Conservation (phyloP, 2,329 filamentous ascomycete genomes). For the Myriangium duriaei region DNA sequence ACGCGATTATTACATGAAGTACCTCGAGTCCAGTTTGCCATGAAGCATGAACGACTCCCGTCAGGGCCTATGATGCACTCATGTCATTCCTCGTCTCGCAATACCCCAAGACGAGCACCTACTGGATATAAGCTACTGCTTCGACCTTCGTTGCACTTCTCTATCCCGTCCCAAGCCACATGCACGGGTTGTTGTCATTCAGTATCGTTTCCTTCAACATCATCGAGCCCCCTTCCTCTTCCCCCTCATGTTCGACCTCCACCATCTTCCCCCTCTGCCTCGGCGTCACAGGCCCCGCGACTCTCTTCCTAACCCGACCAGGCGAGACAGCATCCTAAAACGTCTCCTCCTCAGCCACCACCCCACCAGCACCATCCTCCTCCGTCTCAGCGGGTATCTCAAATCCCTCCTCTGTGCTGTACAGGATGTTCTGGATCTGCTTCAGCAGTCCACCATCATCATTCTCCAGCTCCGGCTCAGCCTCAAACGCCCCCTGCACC, state of each 20-base stretch:
- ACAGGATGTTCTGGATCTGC: slow-evolving; percentile 91
- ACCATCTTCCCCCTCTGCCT: neutral
- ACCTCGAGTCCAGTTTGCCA: too few species aligned
- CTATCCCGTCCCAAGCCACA: too few species aligned
- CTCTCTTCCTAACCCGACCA: slow-evolving; percentile 19
- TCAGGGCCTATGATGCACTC: too few species aligned
- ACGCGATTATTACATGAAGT: too few species aligned
- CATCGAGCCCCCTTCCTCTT: neutral
- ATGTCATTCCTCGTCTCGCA: too few species aligned
- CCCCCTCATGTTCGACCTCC: neutral
- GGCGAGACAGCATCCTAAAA: slow-evolving; percentile 36
- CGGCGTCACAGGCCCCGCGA: neutral
- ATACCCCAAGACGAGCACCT: too few species aligned
- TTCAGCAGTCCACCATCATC: slow-evolving; percentile 85
- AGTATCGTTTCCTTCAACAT: neutral
- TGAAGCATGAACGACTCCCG: too few species aligned
- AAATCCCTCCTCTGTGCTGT: slow-evolving; percentile 80
- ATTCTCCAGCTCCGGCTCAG: slow-evolving; percentile 86
- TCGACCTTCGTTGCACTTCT: too few species aligned
- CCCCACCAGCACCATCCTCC: slow-evolving; percentile 28
- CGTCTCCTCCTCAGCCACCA: slow-evolving; percentile 64
- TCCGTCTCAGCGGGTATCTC: slow-evolving; percentile 78
- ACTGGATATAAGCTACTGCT: too few species aligned
- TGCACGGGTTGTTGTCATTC: neutral
- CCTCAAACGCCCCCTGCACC: slow-evolving; percentile 84